Base-by-base conservation (phyloP, 177 flowering plant genomes). In the Tripterygium wilfordii region DNA sequence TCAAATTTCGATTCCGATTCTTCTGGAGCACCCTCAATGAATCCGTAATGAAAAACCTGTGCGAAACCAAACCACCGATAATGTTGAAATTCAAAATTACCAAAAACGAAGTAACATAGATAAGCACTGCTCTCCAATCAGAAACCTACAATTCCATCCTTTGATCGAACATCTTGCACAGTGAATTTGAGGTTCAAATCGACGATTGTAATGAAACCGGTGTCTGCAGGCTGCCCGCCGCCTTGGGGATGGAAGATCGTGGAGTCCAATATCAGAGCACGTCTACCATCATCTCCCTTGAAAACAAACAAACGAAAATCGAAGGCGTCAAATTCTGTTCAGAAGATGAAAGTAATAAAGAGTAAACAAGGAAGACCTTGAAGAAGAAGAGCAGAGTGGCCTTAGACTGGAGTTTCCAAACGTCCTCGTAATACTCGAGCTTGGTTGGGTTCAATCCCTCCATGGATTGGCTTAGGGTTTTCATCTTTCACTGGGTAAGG, bases 191-290 rank as follows among this genome's bases (percentile, higher is more conserved):
- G 46, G 32, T 56, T 61, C 0, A 64, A 56, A 15, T 45, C 72
- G 0, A 48, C 50, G 31, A 42, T 32, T 37, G 72, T 23, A 36
- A 89, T 76, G 53, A 65, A 58, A 26, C 96, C 97, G 12, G 71
- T 74, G 57, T 87, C 95, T 0, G 79, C 60, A 4, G 96, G 94
- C 49, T 86, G 96, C 9, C 97, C 96, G 4, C 94, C 97, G 0
- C 97, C 97, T 68, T 89, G 96, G 4, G 97, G 94, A 62, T 87
- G 74, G 64, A 90, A 90, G 24, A 87, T 71, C 5, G 96, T 90
- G 2, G 88, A 78, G 32, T 79, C 90, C 66, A 90, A 56, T n/a
- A 90, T 57, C 74, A 90, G 31, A 22, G 64, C 82, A 0, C 15
- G 41, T 40, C 82, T 68, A 17, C 77, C 80, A 51, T 82, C 96